Base-by-base conservation (phyloP, 495 filamentous ascomycete species). In the Clavariopsis aquatica region DNA sequence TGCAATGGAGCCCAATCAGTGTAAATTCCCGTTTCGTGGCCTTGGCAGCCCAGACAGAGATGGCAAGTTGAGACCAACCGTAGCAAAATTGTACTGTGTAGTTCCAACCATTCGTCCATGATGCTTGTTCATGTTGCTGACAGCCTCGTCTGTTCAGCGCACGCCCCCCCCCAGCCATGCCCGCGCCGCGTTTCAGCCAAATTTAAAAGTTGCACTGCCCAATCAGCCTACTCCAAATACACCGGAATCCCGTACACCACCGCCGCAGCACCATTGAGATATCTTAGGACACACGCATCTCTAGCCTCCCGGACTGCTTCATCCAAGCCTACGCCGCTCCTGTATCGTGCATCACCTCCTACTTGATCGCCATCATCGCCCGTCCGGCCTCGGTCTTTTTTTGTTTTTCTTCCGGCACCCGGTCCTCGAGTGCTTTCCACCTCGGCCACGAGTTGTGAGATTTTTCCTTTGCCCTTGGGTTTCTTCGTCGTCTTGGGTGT, bases 161-260 rank as follows among this genome's bases (percentile, higher is more conserved):
- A 34, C 31, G 31, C 31, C 31, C 12, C 31, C 31, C 31, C 31
- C 12, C 31, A 34, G 12, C 31, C 6, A n/a, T n/a, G n/a, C n/a
- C 31, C 31, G 12, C 31, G 12, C 31, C 31, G 31, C 31, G 31
- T 34, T 34, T 34, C 31, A 34, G 12, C 31, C 12, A 12, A 5
- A 34, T 12, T 12, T 34, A 34, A 34, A 12, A 34, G 5, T 34
- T 34, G n/a, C n/a, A n/a, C n/a, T n/a, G n/a, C n/a, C n/a, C 31
- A 43, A 17, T 43, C 5, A 6, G 38, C 12, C 52, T 71, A 71
- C 38, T 67, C 69, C 52, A 98, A 80, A 78, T 90, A 96, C 62
- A 96, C 89, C 62, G 94, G 94, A 72, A 98, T 85, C 1, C 94
- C 94, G 81, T 98, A 98, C 45, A 98, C 89, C 54, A 91, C 92